Base-by-base conservation (phyloP, 2,329 filamentous ascomycete genomes). In the Alternaria sp. region DNA sequence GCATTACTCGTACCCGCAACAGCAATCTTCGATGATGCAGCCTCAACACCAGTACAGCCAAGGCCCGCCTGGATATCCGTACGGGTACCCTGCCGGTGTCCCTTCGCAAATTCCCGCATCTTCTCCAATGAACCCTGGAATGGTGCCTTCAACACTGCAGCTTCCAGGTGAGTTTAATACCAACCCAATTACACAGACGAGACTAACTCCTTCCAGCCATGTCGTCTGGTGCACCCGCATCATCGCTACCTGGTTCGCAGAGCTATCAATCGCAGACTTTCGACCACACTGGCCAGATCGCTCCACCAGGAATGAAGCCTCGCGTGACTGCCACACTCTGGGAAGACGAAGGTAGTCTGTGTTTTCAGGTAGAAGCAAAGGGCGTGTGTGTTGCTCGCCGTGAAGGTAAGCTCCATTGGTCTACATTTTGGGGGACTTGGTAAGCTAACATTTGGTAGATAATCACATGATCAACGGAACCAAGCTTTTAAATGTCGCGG, bases 401-500 rank as follows among this genome's bases (percentile, higher is more conserved):
- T 75, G 94, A 98, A 86, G 93, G 92, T 95, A 50, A 34, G 58
- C 44, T 6, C 5, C 5, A 24, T 14, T 80, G 31, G 9, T 13
- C 37, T 17, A 28, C 2, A 3, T 5, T 36, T 10, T 34, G 9
- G 2, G 7, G 26, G 14, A 33, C 10, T 11, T 11, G 8, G 8
- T 14, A 3, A 17, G 26, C 46, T 63, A 39, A 62, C 51, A 34
- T 28, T 29, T 44, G 6, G 11, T 42, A 96, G 94, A 97, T 72
- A 98, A 97, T 79, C 92, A 97, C 80, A 97, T 99, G 92, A 97
- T 99, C 78, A 99, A 98, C 72, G 95, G 95, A 17, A 99, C 95
- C 1, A 99, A 98, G 79, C 83, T 99, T 56, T 82, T 98, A 57
- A 99, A 99, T 67, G 95, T 99, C 52, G 95, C 95, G 50, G 94